Evolutionary conservation across 768 basidiomycete species (phyloP).

Genomic region (Hericium coralloides): DNA sequence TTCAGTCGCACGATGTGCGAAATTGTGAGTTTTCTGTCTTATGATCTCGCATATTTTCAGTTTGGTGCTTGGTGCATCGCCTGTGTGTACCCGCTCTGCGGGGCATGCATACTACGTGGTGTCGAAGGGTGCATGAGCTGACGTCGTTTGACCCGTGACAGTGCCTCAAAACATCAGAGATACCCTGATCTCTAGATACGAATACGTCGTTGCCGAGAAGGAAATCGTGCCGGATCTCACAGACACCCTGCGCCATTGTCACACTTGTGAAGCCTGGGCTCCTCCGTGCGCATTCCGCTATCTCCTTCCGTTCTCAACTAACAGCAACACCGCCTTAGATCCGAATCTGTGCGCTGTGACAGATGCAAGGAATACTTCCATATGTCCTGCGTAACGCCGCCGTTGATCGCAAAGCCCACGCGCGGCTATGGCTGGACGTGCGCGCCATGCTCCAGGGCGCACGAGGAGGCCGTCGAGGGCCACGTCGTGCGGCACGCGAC

Average conservation of each 20-base stretch:
- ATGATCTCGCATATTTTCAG: not conserved
- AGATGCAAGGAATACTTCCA: constrained; percentile 92
- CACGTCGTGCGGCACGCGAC: constrained; percentile 54
- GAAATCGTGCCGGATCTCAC: constrained; percentile 88
- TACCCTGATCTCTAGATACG: constrained; percentile 72
- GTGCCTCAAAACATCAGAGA: constrained; percentile 79
- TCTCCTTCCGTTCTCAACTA: constrained; percentile 3
- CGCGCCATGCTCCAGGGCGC: constrained; percentile 80
- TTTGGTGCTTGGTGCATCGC: too few relatives aligned
- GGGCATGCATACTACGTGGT: too few relatives aligned
- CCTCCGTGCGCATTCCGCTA: constrained; percentile 50
- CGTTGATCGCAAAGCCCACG: constrained; percentile 83
- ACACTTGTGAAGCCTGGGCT: constrained; percentile 83
- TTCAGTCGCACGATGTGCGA: constrained; percentile 75
- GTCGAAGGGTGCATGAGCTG: too few relatives aligned
- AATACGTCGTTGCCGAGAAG: constrained; percentile 93
- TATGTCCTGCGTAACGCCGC: constrained; percentile 90
- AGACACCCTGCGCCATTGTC: constrained; percentile 77
- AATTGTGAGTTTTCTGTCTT: constrained; percentile 58
- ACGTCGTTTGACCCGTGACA: constrained; percentile 12
- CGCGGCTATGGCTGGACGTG: constrained; percentile 98
- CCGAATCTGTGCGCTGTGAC: constrained; percentile 83
- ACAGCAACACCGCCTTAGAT: constrained; percentile 33
- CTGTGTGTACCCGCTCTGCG: too few relatives aligned
- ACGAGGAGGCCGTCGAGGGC: constrained; percentile 80